Base-by-base conservation (phyloP, 306 rosid genomes). In the Carpinus fangiana region DNA sequence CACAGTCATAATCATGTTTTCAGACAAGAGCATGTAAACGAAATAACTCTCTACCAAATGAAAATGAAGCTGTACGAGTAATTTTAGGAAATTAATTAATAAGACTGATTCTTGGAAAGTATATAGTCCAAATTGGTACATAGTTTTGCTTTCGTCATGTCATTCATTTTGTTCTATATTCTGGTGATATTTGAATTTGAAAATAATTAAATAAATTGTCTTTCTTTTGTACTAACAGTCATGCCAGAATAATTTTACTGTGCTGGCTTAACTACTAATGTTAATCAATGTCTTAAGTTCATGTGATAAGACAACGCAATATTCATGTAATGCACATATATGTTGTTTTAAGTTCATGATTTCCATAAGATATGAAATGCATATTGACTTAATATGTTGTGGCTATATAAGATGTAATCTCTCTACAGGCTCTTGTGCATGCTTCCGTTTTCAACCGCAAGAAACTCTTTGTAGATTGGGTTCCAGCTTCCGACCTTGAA, bases 401-500 rank as follows among this genome's bases (percentile, higher is more conserved):
- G 17, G 34, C 13, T 73, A 20, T 67, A 57, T 65, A 77, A 53
- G 28, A 56, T 68, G 47, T 60, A n/a, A 16, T 83, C 67, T 74
- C 67, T 20, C 62, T 13, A 70, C 86, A 93, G 97, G 97, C 97
- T 66, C 97, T 93, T 82, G 54, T 89, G 79, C 97, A 90, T 79
- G 97, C 96, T 62, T 81, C 96, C 28, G 97, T 90, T 62, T 82
- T 80, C 80, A 88, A 69, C 7, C 87, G 86, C 48, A 66, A 41
- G 7, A 90, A 89, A 80, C 92, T 93, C 83, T 5, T 82, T 48
- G 90, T 93, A 72, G 93, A 90, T 72, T 93, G 97, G 96, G 96
- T 93, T 67, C 87, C 96, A 47, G 96, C 97, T 48, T 90, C 85
- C 26, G 92, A 93, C 74, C 97, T 93, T 73, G 97, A 90, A 89